These are phyloP conservation scores for Capsella bursapastoris DNA, from an alignment of 345 rosid species.

Conservation along the genomic window DNA sequence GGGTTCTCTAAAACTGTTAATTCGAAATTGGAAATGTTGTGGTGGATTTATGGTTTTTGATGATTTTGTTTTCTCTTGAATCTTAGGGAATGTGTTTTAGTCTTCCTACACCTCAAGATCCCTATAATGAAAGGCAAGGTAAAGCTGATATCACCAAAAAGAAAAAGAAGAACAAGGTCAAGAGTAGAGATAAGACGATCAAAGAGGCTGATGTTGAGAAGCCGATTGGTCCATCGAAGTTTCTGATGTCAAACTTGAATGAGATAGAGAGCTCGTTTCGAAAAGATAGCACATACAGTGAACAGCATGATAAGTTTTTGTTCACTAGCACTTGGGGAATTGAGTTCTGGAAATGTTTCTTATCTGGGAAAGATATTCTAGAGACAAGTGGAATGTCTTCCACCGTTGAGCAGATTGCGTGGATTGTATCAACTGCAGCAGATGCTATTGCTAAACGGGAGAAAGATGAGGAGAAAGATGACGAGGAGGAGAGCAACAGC, in stretches of 20 bases:
- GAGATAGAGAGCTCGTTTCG: slow-evolving; percentile 60
- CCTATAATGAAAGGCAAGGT: slow-evolving; percentile 67
- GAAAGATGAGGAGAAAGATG: slow-evolving; percentile 40
- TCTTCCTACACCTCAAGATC: slow-evolving; percentile 81
- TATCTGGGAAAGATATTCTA: slow-evolving; percentile 59
- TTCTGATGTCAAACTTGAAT: slow-evolving; percentile 62
- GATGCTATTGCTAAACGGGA: slow-evolving; percentile 77
- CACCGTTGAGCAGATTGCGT: slow-evolving; percentile 70
- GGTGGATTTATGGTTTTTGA: no score
- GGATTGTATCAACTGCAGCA: slow-evolving; percentile 78
- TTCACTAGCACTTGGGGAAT: slow-evolving; percentile 75
- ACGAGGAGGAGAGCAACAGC: slow-evolving; percentile 46
- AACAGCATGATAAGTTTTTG: slow-evolving; percentile 50
- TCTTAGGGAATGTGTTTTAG: slow-evolving; percentile 92
- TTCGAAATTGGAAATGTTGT: not conserved
- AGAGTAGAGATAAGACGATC: slow-evolving; percentile 7
- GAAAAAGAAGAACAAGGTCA: slow-evolving; percentile 37
- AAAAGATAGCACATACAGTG: slow-evolving; percentile 39
- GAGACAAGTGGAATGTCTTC: slow-evolving; percentile 71
- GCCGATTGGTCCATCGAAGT: slow-evolving; percentile 59
- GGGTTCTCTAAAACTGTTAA: not conserved
- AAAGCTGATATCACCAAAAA: slow-evolving; percentile 46
- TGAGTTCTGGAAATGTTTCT: slow-evolving; percentile 76
- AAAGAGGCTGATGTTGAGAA: not conserved
- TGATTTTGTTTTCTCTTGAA: not conserved